These are phyloP conservation scores for Debaryomyces coudertii DNA, from an alignment of 1,139 yeast genomes.

Conservation along the genomic window DNA sequence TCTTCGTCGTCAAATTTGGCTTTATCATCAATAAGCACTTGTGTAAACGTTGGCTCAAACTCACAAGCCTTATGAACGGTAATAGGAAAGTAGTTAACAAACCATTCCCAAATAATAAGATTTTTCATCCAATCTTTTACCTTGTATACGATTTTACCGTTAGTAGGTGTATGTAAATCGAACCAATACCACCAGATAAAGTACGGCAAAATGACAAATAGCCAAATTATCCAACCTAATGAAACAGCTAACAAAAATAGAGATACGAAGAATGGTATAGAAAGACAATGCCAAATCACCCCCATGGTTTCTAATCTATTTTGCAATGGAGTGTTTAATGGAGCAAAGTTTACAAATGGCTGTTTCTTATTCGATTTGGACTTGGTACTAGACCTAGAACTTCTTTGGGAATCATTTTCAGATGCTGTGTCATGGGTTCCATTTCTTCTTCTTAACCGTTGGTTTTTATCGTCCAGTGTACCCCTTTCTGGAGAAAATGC, in stretches of 20 bases:
- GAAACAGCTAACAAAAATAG: constrained; percentile 57
- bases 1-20: constrained; percentile 43
- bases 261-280: constrained; percentile 63
- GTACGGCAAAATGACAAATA: constrained; percentile 55
- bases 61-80: constrained; percentile 70
- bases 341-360: constrained; percentile 44
- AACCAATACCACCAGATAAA: constrained; percentile 61
- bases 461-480: background rate
- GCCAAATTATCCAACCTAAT: constrained; percentile 75
- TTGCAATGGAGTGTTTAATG: constrained; percentile 55
- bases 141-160: constrained; percentile 68
- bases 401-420: background rate
- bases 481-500: background rate
- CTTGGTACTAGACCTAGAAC: constrained; percentile 2
- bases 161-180: constrained; percentile 66
- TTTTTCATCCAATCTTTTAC: constrained; percentile 62
- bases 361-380: constrained; percentile 6
- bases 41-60: constrained; percentile 72
- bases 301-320: constrained; percentile 71
- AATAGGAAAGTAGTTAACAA: constrained; percentile 81
- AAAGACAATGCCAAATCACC: constrained; percentile 75
- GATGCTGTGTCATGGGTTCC: background rate
- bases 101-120: constrained; percentile 68
- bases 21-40: constrained; percentile 29
- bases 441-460: constrained; percentile 1